Base-by-base conservation (phyloP, 192 early-diverging fungal genomes). In the Rhizophagus sp. region DNA sequence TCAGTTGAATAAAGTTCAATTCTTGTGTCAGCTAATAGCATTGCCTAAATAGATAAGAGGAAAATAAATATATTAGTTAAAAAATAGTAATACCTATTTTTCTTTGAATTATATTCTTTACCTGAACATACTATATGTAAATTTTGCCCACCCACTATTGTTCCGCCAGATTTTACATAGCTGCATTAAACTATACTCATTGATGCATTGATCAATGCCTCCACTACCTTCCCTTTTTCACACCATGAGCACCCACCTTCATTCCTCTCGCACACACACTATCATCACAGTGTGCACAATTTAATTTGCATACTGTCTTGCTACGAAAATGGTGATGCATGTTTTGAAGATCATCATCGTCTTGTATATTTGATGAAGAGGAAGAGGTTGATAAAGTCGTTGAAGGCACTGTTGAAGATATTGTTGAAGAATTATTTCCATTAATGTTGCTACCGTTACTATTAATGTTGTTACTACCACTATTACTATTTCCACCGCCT, bases 1-100 rank as follows among this genome's bases (percentile, higher is more conserved):
- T 94, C 92, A 10, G 93, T 94, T 22, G 93, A 94, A 75, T 88
- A 94, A 19, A 94, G 80, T 83, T 94, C 92, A 44, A 94, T 90
- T 12, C 87, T 82, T 61, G 88, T 91, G 73, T 94, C 93, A 3
- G 92, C 92, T 3, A 92, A 81, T 47, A 92, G 83, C 82, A 92
- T 79, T 10, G 91, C 92, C 85, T 91, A 86, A 44, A 19, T 12
- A 36, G 62, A 39, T 36, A 27, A 73, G 3, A 3, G 34, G 4
- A 33, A 33, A 67, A 15, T 33, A 8, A 33, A 25, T 67, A 67
- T 34, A 67, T 62, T 24, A 52, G 81, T 61, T 7, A 81, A 34
- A 61, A 17, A 22, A 33, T 44, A 27, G 2, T 24, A 13, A 57
- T 57, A 7, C 52, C 22, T 57, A 4, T 57, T 57, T 22, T 57